These are phyloP conservation scores for Tricholoma hemisulphureum DNA, from an alignment of 768 basidiomycete species.

Conservation along the genomic window DNA sequence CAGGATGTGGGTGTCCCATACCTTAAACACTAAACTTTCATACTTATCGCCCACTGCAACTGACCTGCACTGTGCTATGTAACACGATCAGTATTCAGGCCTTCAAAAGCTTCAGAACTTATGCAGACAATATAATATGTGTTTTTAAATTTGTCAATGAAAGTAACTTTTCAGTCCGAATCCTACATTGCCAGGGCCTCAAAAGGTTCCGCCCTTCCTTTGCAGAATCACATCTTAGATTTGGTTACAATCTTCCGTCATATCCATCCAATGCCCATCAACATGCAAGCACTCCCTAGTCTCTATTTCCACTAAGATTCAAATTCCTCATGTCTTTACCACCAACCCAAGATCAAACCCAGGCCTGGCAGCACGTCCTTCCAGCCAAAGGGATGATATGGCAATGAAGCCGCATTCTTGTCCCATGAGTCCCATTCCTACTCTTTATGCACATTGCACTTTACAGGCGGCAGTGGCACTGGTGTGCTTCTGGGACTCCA, in stretches of 20 bases:
- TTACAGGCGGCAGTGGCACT: slow-evolving; percentile 65
- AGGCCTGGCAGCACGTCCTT: slow-evolving; percentile 61
- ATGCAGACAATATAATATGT: too few species aligned
- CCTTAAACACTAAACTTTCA: too few species aligned
- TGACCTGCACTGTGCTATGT: too few species aligned
- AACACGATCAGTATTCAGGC: too few species aligned
- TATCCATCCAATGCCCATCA: slow-evolving; percentile 17
- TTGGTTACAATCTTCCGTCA: neutral
- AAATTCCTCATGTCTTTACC: slow-evolving; percentile 44
- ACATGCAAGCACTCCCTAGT: slow-evolving; percentile 43
- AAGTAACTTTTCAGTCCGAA: too few species aligned
- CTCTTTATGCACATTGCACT: slow-evolving; percentile 32
- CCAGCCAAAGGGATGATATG: slow-evolving; percentile 72
- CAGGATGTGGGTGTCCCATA: too few species aligned
- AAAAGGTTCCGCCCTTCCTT: too few species aligned
- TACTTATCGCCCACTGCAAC: too few species aligned
- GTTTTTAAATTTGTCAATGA: too few species aligned
- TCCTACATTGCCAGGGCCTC: too few species aligned
- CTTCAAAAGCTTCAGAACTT: too few species aligned
- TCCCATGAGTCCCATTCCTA: slow-evolving; percentile 78
- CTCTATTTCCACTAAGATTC: slow-evolving; percentile 39
- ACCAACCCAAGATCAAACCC: slow-evolving; percentile 40
- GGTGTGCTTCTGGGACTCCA: slow-evolving; percentile 49
- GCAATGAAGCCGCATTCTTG: slow-evolving; percentile 49
- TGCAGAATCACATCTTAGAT: too few species aligned